phyloP scores from a whole-genome alignment of 2,329 filamentous ascomycete genomes.

The Cercospora sp. region DNA sequence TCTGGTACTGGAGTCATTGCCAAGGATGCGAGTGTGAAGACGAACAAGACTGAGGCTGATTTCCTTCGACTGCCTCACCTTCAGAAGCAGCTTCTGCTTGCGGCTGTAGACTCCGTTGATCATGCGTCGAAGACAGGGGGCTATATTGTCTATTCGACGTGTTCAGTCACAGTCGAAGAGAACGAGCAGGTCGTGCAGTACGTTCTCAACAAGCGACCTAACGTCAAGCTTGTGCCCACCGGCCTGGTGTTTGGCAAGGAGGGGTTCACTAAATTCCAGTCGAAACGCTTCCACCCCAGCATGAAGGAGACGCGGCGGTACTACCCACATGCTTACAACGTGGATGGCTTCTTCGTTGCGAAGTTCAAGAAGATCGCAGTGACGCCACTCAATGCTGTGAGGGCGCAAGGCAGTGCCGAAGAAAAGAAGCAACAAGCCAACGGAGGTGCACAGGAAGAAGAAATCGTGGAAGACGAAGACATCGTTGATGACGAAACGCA shows the following conservation, averaged over 20 bases:
- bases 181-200: slow-evolving; percentile 94
- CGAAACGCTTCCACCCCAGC: slow-evolving; percentile 85
- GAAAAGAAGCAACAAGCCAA: slow-evolving; percentile 36
- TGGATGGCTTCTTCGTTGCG: slow-evolving; percentile 97
- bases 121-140: slow-evolving; percentile 89
- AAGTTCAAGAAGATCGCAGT: slow-evolving; percentile 93
- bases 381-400: slow-evolving; percentile 62
- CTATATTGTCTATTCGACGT: slow-evolving; percentile 95
- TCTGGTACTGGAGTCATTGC: slow-evolving; percentile 96
- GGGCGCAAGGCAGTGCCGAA: slow-evolving; percentile 40
- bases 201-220: slow-evolving; percentile 84
- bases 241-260: slow-evolving; percentile 87
- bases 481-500: slow-evolving; percentile 57
- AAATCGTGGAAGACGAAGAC: slow-evolving; percentile 58
- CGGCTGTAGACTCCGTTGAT: slow-evolving; percentile 93
- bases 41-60: slow-evolving; percentile 94
- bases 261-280: slow-evolving; percentile 86
- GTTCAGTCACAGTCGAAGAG: slow-evolving; percentile 90
- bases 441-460: slow-evolving; percentile 34
- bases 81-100: slow-evolving; percentile 89
- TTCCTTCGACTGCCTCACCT: slow-evolving; percentile 91
- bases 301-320: slow-evolving; percentile 82
- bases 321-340: slow-evolving; percentile 90
- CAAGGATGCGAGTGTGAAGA: slow-evolving; percentile 96
- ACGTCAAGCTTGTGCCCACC: slow-evolving; percentile 90